Conservation (phyloP, 208 protist species). For the Porcisia hertigi region DNA sequence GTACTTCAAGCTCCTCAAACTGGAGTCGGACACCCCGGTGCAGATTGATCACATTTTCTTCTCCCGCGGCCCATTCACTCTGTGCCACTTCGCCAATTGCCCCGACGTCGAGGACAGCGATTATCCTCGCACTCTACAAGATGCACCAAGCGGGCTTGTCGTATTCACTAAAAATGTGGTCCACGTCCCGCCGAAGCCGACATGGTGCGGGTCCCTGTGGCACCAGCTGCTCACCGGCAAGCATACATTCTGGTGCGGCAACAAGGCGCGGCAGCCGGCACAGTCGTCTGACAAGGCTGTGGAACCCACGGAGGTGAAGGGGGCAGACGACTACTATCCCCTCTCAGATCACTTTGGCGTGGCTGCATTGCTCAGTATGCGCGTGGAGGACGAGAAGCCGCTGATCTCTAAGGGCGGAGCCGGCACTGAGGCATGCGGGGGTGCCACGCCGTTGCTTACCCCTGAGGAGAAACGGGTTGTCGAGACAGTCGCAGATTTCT, state of each 20-base stretch:
- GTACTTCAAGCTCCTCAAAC: conserved; percentile 76
- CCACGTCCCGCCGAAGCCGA: conserved; percentile 19
- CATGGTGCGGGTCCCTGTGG: conserved; percentile 18
- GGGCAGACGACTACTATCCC: conserved; percentile 34
- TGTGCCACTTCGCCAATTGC: conserved; percentile 70
- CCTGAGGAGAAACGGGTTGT: conserved; percentile 51
- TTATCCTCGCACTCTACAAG: conserved; percentile 40
- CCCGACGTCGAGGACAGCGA: conserved; percentile 46
- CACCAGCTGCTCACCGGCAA: conserved; percentile 26
- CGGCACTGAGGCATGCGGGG: not conserved
- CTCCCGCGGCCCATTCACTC: conserved; percentile 41
- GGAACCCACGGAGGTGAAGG: not conserved
- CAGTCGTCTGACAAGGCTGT: not conserved
- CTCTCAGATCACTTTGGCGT: conserved; percentile 91
- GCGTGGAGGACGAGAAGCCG: conserved; percentile 11
- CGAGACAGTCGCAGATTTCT: conserved; percentile 37
- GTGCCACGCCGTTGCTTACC: conserved; percentile 13
- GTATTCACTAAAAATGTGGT: conserved; percentile 81
- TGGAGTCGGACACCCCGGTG: conserved; percentile 68
- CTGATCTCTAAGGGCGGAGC: not conserved
- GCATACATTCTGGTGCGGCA: not conserved
- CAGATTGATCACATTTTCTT: conserved; percentile 92
- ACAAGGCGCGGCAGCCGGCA: not conserved
- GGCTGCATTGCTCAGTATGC: conserved; percentile 57
- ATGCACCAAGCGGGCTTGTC: conserved; percentile 60